Conservation (phyloP, 257 asterid species). For the Linderniella brevidens region DNA sequence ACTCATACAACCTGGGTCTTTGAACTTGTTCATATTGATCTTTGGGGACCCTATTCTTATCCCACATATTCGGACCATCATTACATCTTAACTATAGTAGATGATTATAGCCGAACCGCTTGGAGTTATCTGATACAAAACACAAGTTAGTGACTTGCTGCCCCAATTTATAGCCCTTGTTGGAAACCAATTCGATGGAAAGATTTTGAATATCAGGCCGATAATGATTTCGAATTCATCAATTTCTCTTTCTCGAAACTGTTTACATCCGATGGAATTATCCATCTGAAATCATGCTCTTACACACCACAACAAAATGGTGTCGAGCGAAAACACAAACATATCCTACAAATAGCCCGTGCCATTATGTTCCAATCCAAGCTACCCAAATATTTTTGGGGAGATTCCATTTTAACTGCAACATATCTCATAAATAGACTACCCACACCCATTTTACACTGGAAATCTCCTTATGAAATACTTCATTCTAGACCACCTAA, state of each 20-base stretch:
- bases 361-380: background rate
- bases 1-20: no score
- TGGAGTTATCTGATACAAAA: no score
- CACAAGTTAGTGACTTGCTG: no score
- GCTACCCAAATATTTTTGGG: background rate
- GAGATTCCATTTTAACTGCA: background rate
- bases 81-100: no score
- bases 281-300: background rate
- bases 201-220: background rate
- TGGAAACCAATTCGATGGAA: no score
- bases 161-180: no score
- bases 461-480: background rate
- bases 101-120: no score
- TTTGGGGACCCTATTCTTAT: no score
- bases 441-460: background rate
- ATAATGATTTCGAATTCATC: background rate
- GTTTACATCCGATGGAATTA: background rate
- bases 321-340: background rate
- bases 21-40: no score
- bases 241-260: background rate
- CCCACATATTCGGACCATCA: no score
- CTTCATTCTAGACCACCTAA: no score
- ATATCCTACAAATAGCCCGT: background rate
- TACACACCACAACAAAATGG: conserved; percentile 1
- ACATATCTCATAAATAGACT: background rate